phyloP scores from a whole-genome alignment of 176 grass and related monocot species.

The Zoysia pacifica region DNA sequence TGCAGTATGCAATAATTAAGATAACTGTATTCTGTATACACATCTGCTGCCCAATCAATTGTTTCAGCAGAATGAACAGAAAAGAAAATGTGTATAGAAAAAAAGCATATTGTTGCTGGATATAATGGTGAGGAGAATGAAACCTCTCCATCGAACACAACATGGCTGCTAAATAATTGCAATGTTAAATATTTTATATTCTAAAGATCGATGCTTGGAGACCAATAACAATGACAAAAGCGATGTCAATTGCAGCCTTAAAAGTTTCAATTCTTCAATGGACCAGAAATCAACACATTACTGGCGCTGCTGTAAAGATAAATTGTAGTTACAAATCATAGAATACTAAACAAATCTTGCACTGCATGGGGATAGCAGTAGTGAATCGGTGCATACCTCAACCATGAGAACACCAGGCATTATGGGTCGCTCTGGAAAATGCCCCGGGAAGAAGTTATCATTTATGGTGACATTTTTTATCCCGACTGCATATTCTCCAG shows the following conservation, averaged over 20 bases:
- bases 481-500: conserved; percentile 53
- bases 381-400: conserved; percentile 49
- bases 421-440: conserved; percentile 70
- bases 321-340: background rate
- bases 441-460: conserved; percentile 86
- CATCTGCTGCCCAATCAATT: background rate
- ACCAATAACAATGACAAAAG: background rate
- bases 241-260: conserved; percentile 11
- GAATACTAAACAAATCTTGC: background rate
- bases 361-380: background rate
- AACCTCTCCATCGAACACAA: background rate
- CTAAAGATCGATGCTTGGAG: background rate
- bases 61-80: background rate
- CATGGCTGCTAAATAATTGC: background rate
- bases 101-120: background rate
- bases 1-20: background rate
- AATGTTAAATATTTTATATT: background rate
- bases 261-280: background rate
- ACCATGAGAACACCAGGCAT: conserved; percentile 92
- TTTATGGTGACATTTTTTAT: conserved; percentile 96
- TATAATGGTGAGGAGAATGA: background rate
- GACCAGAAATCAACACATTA: background rate
- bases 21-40: background rate
- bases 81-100: background rate
- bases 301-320: background rate